phyloP scores from a whole-genome alignment of 352 stramenopile genomes.

The Pythium brassicae region DNA sequence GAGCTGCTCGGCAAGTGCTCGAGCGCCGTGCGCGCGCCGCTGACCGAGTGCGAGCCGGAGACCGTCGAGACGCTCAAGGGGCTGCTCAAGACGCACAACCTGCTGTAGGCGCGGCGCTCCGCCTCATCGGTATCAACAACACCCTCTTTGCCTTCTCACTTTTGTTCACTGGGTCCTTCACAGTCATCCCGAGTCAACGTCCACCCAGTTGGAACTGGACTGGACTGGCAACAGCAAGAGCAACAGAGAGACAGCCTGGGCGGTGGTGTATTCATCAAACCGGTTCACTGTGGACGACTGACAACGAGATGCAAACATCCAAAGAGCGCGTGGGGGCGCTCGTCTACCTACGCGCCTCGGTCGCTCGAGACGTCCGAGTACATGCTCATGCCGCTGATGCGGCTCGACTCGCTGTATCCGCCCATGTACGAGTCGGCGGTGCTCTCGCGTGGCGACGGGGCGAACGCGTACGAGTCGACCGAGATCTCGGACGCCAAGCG shows the following conservation, averaged over 20 bases:
- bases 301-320: neutral
- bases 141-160: no score
- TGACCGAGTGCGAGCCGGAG: slow-evolving; percentile 66
- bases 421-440: slow-evolving; percentile 64
- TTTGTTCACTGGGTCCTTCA: no score
- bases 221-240: no score
- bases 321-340: neutral
- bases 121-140: no score
- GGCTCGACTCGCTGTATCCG: slow-evolving; percentile 41
- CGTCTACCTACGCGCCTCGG: slow-evolving; percentile 1
- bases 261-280: no score
- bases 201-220: no score
- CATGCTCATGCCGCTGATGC: slow-evolving; percentile 58
- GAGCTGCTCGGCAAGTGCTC: slow-evolving; percentile 86
- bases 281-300: no score
- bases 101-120: slow-evolving; percentile 39
- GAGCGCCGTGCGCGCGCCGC: slow-evolving; percentile 61
- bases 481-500: slow-evolving; percentile 61
- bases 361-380: slow-evolving; percentile 18
- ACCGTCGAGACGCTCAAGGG: slow-evolving; percentile 60
- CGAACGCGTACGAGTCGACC: slow-evolving; percentile 69
- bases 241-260: no score
- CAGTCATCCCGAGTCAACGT: no score
- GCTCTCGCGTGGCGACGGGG: slow-evolving; percentile 47
- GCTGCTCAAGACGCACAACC: slow-evolving; percentile 68